Evolutionary conservation across 139 green algal species (phyloP), one percentile per base, ranked within the genome.

Genomic region (Yamagishiella unicocca): DNA sequence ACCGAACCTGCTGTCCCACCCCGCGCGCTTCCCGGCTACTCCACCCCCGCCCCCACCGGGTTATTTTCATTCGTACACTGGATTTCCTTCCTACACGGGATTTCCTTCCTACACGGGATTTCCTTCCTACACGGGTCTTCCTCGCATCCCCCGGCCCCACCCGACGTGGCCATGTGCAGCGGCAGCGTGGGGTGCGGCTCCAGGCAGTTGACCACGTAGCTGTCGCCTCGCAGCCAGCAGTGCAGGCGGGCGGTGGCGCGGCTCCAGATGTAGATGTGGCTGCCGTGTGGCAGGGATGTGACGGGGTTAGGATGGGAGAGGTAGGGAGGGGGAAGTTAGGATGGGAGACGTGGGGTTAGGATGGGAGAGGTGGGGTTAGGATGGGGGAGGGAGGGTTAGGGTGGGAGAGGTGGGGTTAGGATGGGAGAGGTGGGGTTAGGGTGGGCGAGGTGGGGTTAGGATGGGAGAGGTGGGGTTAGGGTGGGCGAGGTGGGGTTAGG

Each of bases 191-290:
- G 92, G 85, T 95, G 92, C n/a, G 87, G 89, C 85, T 95, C 92
- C 84, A 95, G 78, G 87, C 90, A 94, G 64, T 95, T 95, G n/a
- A 95, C 92, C 58, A 95, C 92, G 43, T 87, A 24, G 25, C 3
- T 46, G 61, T 89, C 84, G 33, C 83, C 83, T 0, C 31, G 83
- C 55, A 82, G 71, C 83, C 83, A 83, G 53, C 21, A 27, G 40
- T 42, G 42, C 72, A 89, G 83, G 17, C 9, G 35, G 37, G 55
- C 21, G 25, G 58, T 67, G 79, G 35, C 40, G 24, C 89, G 90
- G 31, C 24, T 7, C 90, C 90, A 93, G 21, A 91, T 81, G 84
- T 88, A 91, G 14, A 90, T 38, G 62, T 91, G 87, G 38, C 87
- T 80, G 67, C 4, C 14, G 14, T 43, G n/a, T n/a, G n/a, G n/a